Conservation (phyloP, 345 rosid genomes). For the Camelina laxa region DNA sequence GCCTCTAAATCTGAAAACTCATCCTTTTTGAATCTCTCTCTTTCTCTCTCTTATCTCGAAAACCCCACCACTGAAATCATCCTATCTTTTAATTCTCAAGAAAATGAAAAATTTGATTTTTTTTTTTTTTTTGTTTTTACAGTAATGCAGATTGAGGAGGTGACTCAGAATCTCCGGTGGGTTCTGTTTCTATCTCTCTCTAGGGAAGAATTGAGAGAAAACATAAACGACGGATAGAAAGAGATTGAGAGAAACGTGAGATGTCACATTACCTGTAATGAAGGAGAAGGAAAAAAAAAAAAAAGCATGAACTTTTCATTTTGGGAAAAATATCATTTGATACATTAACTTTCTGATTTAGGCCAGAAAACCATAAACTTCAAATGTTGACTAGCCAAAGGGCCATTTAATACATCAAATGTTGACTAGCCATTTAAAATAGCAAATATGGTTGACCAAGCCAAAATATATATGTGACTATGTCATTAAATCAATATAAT, state of each 20-base stretch:
- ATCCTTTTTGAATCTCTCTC: constrained; percentile 38
- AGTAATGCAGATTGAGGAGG: constrained; percentile 22
- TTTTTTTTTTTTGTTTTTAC: neutral
- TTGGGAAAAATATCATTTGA: no score
- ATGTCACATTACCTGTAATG: constrained; percentile 37
- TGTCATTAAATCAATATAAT: no score
- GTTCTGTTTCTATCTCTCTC: constrained; percentile 13
- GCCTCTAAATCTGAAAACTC: constrained; percentile 96
- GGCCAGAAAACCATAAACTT: no score
- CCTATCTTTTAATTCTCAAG: neutral
- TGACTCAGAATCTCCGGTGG: constrained; percentile 11
- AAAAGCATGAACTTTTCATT: constrained; percentile 12
- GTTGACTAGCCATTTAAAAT: no score
- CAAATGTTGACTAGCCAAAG: no score
- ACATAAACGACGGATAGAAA: constrained; percentile 38
- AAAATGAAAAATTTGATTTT: constrained; percentile 10
- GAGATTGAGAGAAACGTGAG: constrained; percentile 31
- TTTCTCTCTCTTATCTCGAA: neutral
- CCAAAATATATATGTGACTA: no score
- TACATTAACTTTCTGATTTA: no score
- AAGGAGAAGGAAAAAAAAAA: constrained; percentile 24
- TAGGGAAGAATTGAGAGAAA: constrained; percentile 29
- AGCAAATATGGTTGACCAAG: no score
- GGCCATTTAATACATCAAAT: no score
- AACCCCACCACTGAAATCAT: no score